Percentiles rank a stretch among this genome's conserved stretches.
Conservation (phyloP, 192 early-diverging fungal species). For the Linnemannia exigua region DNA sequence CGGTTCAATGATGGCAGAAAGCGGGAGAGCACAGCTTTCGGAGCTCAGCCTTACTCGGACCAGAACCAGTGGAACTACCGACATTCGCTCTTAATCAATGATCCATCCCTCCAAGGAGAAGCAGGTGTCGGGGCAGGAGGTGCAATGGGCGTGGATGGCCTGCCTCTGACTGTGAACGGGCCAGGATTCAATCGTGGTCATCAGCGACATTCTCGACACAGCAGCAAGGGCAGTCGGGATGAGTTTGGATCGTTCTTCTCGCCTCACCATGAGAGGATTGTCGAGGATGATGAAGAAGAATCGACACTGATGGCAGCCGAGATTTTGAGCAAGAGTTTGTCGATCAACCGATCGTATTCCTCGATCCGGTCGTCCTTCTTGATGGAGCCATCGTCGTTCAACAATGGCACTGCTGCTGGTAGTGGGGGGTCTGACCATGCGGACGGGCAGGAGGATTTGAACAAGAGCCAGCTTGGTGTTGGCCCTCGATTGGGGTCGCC, state of each 20-base stretch:
- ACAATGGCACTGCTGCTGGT: background rate
- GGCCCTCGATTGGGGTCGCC: slow-evolving; percentile 25
- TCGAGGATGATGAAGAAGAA: slow-evolving; percentile 53
- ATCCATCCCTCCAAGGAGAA: slow-evolving; percentile 12
- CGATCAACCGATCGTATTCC: slow-evolving; percentile 50
- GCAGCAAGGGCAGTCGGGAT: slow-evolving; percentile 52
- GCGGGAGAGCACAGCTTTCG: slow-evolving; percentile 25
- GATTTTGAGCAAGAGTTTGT: slow-evolving; percentile 52
- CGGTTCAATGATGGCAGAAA: slow-evolving; percentile 40
- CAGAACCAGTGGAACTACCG: slow-evolving; percentile 41
- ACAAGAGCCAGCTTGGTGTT: background rate
- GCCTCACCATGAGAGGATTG: slow-evolving; percentile 49
- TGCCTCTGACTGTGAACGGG: slow-evolving; percentile 4
- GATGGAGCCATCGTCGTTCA: slow-evolving; percentile 43
- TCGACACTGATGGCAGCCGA: slow-evolving; percentile 50
- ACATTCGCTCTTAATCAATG: slow-evolving; percentile 1
- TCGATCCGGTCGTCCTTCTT: slow-evolving; percentile 55
- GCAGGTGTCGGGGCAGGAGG: background rate
- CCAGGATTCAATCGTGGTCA: slow-evolving; percentile 29
- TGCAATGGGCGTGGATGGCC: background rate
- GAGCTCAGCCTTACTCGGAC: background rate
- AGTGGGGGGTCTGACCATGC: background rate
- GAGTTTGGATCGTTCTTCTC: slow-evolving; percentile 51
- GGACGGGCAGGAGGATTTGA: background rate
- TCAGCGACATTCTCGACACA: slow-evolving; percentile 45